Percentiles rank a stretch among this genome's conserved stretches.
Conservation (phyloP, 2,329 filamentous ascomycete species). For the Apiospora pterosperma region DNA sequence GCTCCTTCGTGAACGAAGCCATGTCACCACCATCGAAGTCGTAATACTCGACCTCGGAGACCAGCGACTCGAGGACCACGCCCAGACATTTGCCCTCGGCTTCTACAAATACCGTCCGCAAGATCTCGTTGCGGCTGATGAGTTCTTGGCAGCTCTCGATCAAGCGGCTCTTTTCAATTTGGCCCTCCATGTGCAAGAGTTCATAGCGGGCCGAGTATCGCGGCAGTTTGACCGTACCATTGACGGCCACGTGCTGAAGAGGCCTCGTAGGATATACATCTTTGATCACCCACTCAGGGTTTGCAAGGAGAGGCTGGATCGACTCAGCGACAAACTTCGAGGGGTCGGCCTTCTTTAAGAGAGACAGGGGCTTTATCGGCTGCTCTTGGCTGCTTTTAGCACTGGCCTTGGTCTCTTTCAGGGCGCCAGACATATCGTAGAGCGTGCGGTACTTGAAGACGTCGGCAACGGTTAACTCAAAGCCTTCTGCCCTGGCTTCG, state of each 20-base stretch:
- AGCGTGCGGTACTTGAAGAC: constrained; percentile 49
- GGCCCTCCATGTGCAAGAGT: constrained; percentile 56
- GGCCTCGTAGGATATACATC: constrained; percentile 58
- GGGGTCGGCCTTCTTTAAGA: constrained; percentile 38
- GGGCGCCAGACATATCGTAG: constrained; percentile 49
- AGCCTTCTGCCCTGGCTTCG: constrained; percentile 43
- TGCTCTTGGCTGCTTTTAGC: constrained; percentile 15
- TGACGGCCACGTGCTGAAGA: constrained; percentile 56
- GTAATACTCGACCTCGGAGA: constrained; percentile 47
- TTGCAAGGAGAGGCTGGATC: constrained; percentile 48
- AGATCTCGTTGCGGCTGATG: constrained; percentile 58
- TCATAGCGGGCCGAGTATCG: constrained; percentile 63
- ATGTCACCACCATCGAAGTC: constrained; percentile 46
- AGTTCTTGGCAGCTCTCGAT: constrained; percentile 50
- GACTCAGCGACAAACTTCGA: constrained; percentile 39
- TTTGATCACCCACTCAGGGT: constrained; percentile 46
- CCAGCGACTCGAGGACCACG: constrained; percentile 54
- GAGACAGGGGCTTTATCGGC: constrained; percentile 45
- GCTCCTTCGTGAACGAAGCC: constrained; percentile 43
- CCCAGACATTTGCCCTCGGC: constrained; percentile 47
- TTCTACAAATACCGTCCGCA: constrained; percentile 63
- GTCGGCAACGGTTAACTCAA: constrained; percentile 50
- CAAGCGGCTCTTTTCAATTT: constrained; percentile 46
- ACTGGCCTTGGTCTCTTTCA: constrained; percentile 33
- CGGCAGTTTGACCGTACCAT: constrained; percentile 53